A percentile compares a stretch with the other conserved stretches of the same genome.
phyloP scores from a whole-genome alignment of 2,329 filamentous ascomycete genomes.

The Alternaria hordeiaustralica region DNA sequence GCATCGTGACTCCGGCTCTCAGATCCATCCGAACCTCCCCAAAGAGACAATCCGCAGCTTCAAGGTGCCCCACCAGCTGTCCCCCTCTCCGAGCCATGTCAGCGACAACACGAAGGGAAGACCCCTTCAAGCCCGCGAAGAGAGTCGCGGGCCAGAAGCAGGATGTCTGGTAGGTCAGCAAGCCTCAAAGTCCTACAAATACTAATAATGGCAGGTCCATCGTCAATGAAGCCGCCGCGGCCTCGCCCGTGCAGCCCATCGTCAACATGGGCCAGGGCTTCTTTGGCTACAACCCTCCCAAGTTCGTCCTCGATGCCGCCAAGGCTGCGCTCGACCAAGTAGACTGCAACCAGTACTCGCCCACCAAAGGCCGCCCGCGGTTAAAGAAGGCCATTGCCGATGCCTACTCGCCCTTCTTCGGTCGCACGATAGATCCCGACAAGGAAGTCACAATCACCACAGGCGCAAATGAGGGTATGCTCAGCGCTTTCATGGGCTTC shows the following conservation, averaged over 20 bases:
- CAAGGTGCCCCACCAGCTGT: slow-evolving; percentile 18
- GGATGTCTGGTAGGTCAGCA: slow-evolving; percentile 61
- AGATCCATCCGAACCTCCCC: slow-evolving; percentile 2
- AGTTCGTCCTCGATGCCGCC: slow-evolving; percentile 89
- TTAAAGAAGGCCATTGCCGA: slow-evolving; percentile 92
- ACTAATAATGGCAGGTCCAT: slow-evolving; percentile 59
- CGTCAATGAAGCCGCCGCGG: slow-evolving; percentile 70
- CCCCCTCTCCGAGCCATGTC: slow-evolving; percentile 45
- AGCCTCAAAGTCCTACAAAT: neutral
- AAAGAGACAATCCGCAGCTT: neutral
- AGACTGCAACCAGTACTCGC: slow-evolving; percentile 98
- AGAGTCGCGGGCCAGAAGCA: slow-evolving; percentile 62
- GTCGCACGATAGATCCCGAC: slow-evolving; percentile 79
- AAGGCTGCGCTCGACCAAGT: slow-evolving; percentile 88
- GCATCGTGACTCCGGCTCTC: slow-evolving; percentile 12
- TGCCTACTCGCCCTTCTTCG: slow-evolving; percentile 90
- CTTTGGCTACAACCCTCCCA: slow-evolving; percentile 92
- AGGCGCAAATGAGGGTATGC: slow-evolving; percentile 88
- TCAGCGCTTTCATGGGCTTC: slow-evolving; percentile 97
- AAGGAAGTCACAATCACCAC: slow-evolving; percentile 96
- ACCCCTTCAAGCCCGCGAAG: slow-evolving; percentile 60
- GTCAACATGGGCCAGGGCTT: slow-evolving; percentile 77
- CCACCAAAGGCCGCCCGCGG: slow-evolving; percentile 88
- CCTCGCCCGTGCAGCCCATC: slow-evolving; percentile 68
- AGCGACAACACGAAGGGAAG: slow-evolving; percentile 40